Percentiles rank a stretch among this genome's conserved stretches.
Evolutionary conservation across 2,329 filamentous ascomycete genomes (phyloP).

Genomic region (Cladophialophora carrionii): DNA sequence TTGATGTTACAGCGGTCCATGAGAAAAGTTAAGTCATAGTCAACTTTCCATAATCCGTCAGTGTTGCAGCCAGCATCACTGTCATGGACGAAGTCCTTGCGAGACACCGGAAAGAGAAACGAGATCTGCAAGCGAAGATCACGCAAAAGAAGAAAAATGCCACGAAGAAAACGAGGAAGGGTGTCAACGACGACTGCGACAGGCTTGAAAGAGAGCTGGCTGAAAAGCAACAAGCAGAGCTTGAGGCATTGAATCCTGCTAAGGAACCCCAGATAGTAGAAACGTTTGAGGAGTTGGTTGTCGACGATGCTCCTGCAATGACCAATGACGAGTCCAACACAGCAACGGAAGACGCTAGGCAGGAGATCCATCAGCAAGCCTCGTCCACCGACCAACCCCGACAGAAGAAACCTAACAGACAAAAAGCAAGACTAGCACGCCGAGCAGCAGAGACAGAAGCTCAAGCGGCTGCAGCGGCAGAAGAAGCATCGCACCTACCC

Average conservation of each 20-base stretch:
- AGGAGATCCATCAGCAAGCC: slow-evolving; percentile 16
- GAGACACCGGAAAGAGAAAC: slow-evolving; percentile 84
- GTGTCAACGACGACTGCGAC: slow-evolving; percentile 69
- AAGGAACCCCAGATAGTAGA: slow-evolving; percentile 30
- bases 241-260: slow-evolving; percentile 32
- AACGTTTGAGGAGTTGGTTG: slow-evolving; percentile 42
- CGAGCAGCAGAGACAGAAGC: slow-evolving; percentile 83
- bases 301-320: slow-evolving; percentile 41
- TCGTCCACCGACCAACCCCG: slow-evolving; percentile 30
- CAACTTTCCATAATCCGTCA: not conserved
- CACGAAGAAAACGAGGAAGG: slow-evolving; percentile 76
- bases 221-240: slow-evolving; percentile 53
- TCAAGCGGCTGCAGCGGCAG: slow-evolving; percentile 66
- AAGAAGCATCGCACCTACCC: slow-evolving; percentile 74
- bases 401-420: slow-evolving; percentile 79
- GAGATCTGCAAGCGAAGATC: slow-evolving; percentile 79
- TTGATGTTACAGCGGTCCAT: not conserved
- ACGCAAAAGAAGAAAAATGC: slow-evolving; percentile 97
- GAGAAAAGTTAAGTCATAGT: slow-evolving; percentile 5
- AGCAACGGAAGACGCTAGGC: slow-evolving; percentile 8
- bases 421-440: slow-evolving; percentile 87
- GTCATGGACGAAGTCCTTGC: slow-evolving; percentile 74
- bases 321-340: slow-evolving; percentile 36
- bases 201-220: slow-evolving; percentile 60
- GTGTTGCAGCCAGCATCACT: not conserved